phyloP scores from a whole-genome alignment of 306 rosid genomes.

The Prunus salicina region DNA sequence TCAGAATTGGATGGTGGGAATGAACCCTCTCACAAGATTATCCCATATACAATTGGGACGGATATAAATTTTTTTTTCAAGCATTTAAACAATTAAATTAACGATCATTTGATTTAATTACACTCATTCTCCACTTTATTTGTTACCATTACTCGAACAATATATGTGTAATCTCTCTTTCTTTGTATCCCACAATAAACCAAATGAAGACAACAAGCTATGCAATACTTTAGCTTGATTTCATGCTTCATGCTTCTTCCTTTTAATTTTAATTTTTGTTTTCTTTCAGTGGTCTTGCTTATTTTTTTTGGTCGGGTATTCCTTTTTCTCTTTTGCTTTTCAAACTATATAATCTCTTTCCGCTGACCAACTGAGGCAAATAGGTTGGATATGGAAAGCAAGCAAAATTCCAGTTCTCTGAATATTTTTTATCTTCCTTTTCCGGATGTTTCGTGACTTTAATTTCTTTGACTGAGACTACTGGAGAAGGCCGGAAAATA shows the following conservation, averaged over 20 bases:
- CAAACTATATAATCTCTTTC: neutral
- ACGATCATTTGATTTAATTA: neutral
- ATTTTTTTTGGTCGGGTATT: neutral
- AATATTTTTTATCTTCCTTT: neutral
- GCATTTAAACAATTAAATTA: neutral
- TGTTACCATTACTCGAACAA: too few species aligned
- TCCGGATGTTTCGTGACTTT: constrained; percentile 16
- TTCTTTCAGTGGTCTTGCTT: neutral
- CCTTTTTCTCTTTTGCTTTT: neutral
- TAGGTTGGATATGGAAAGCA: neutral
- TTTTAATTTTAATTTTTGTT: neutral
- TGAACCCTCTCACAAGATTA: too few species aligned
- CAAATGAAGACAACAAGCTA: neutral
- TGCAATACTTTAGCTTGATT: neutral
- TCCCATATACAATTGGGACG: too few species aligned
- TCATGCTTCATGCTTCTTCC: neutral
- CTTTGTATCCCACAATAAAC: neutral
- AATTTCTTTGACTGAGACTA: constrained; percentile 26
- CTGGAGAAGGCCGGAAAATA: constrained; percentile 13
- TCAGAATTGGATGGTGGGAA: too few species aligned
- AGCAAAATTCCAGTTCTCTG: neutral
- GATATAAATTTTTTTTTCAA: neutral
- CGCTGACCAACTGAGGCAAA: neutral
- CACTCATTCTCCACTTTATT: neutral
- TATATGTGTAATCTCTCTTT: neutral